A percentile compares a stretch with the other conserved stretches of the same genome.
These are phyloP conservation scores for Populus ilicifolia DNA, from an alignment of 345 rosid species.

Conservation along the genomic window DNA sequence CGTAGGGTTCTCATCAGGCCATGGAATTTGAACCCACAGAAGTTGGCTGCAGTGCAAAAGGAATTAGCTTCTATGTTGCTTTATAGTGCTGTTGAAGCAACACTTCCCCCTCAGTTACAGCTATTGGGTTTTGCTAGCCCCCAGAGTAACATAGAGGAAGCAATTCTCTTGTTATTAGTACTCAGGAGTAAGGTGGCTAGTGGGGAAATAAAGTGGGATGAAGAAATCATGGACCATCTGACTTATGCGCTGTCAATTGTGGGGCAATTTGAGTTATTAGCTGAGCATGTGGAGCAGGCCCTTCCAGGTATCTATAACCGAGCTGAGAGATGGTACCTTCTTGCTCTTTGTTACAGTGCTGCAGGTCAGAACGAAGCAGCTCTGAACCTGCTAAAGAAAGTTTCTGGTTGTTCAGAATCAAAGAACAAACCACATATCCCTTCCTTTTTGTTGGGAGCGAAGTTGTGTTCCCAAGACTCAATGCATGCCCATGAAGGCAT, in stretches of 20 bases:
- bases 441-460: slow-evolving; percentile 74
- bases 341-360: slow-evolving; percentile 83
- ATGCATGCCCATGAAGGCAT: slow-evolving; percentile 64
- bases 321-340: slow-evolving; percentile 83
- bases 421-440: slow-evolving; percentile 46
- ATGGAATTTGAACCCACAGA: slow-evolving; percentile 80
- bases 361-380: slow-evolving; percentile 67
- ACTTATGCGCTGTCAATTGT: slow-evolving; percentile 69
- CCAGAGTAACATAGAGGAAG: slow-evolving; percentile 65
- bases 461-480: slow-evolving; percentile 64
- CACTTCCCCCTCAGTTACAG: slow-evolving; percentile 38
- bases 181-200: slow-evolving; percentile 63
- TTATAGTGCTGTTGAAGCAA: slow-evolving; percentile 70
- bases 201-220: slow-evolving; percentile 76
- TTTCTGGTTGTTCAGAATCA: slow-evolving; percentile 65
- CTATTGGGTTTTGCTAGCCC: slow-evolving; percentile 38
- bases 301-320: slow-evolving; percentile 66
- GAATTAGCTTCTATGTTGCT: slow-evolving; percentile 71
- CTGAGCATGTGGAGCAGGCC: slow-evolving; percentile 65
- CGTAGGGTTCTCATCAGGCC: slow-evolving; percentile 70
- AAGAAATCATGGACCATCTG: slow-evolving; percentile 79
- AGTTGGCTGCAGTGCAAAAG: slow-evolving; percentile 71
- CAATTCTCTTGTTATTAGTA: slow-evolving; percentile 64
- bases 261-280: slow-evolving; percentile 64
- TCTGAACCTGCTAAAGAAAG: slow-evolving; percentile 64